These are phyloP conservation scores for Termitomyces sp. DNA, from an alignment of 1,284 basidiomycete species.

Conservation along the genomic window DNA sequence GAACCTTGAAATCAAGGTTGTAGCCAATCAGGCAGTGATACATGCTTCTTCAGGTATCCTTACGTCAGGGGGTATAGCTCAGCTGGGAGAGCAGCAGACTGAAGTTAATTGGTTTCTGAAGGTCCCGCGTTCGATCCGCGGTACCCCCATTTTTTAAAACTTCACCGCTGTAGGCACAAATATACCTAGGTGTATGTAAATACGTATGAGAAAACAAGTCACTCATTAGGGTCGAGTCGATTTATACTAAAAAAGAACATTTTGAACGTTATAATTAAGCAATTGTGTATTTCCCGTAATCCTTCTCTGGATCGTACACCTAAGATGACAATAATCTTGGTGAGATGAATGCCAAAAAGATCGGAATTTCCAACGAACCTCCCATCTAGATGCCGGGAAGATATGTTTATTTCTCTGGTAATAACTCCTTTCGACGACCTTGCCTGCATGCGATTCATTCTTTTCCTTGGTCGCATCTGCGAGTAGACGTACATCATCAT, in stretches of 20 bases:
- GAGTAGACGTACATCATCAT: slow-evolving; percentile 95
- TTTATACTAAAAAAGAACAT: too few species aligned
- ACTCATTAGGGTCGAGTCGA: too few species aligned
- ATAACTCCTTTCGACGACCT: slow-evolving; percentile 95
- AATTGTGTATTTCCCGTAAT: slow-evolving; percentile 85
- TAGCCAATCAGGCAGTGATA: too few species aligned
- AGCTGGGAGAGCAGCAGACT: slow-evolving; percentile 81
- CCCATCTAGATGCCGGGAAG: slow-evolving; percentile 93
- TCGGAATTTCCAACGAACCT: slow-evolving; percentile 46
- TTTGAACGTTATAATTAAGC: slow-evolving; percentile 30
- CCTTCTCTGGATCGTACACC: slow-evolving; percentile 91
- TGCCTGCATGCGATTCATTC: slow-evolving; percentile 98
- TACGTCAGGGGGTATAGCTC: slow-evolving; percentile 50
- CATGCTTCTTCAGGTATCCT: too few species aligned
- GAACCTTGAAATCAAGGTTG: too few species aligned
- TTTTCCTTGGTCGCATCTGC: slow-evolving; percentile 95
- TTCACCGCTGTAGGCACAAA: too few species aligned
- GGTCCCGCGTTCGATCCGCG: slow-evolving; percentile 57
- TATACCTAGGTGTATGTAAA: too few species aligned
- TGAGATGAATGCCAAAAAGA: slow-evolving; percentile 1
- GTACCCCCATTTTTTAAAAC: slow-evolving; percentile 30
- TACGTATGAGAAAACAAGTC: too few species aligned
- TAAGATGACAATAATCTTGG: slow-evolving; percentile 22
- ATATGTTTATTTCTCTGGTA: slow-evolving; percentile 98
- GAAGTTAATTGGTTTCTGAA: slow-evolving; percentile 50